These are phyloP conservation scores for Malassezia yamatoensis DNA, from an alignment of 1,284 basidiomycete species.

Conservation along the genomic window DNA sequence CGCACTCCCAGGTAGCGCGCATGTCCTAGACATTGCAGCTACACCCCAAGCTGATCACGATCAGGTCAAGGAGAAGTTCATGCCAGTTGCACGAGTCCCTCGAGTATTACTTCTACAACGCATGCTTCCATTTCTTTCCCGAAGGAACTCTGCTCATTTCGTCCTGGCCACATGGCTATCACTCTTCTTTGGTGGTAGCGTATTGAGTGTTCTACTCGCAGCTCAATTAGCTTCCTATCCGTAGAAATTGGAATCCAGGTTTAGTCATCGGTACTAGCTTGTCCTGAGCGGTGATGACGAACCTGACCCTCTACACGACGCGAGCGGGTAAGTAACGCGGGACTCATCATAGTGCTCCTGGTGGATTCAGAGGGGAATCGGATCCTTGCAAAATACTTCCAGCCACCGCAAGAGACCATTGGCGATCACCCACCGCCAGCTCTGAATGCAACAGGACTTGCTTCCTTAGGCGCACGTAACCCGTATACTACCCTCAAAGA, in stretches of 20 bases:
- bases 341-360: conserved; percentile 59
- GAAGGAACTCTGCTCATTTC: background rate
- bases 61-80: background rate
- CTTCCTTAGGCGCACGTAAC: conserved; percentile 50
- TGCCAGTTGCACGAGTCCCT: background rate
- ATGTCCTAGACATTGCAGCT: background rate
- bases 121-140: background rate
- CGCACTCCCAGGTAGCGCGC: background rate
- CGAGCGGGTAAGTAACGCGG: conserved; percentile 21
- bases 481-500: conserved; percentile 70
- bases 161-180: conserved; percentile 5
- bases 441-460: conserved; percentile 18
- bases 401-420: conserved; percentile 57
- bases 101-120: background rate
- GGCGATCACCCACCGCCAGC: conserved; percentile 19
- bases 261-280: conserved; percentile 7
- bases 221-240: conserved; percentile 4
- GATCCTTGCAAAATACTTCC: conserved; percentile 88
- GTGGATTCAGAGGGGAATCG: conserved; percentile 89
- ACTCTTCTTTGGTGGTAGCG: conserved; percentile 10
- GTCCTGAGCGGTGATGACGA: conserved; percentile 24
- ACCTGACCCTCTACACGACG: conserved; percentile 45
- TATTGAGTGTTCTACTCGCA: conserved; percentile 10
- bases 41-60: background rate
- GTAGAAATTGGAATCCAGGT: background rate